Evolutionary conservation across 345 rosid species (phyloP).

Genomic region (Hibiscus syriacus): DNA sequence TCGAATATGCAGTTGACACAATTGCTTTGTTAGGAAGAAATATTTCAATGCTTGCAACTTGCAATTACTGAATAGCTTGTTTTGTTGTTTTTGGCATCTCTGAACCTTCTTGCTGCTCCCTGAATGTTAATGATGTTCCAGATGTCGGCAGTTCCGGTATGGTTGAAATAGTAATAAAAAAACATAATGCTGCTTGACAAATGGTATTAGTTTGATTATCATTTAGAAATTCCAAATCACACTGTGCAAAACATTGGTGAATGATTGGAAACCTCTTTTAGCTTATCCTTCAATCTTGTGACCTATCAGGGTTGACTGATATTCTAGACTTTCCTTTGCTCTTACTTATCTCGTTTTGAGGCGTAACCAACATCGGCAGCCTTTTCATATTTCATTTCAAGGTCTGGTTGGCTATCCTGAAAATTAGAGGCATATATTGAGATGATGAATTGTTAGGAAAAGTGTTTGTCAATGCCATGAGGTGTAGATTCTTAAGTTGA

Average conservation of each 20-base stretch:
- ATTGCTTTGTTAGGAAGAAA: background rate
- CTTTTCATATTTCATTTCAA: background rate
- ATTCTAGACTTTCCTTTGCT: background rate
- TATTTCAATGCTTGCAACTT: background rate
- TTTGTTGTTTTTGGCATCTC: background rate
- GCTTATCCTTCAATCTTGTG: background rate
- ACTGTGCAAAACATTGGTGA: background rate
- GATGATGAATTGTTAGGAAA: background rate
- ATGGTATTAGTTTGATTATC: background rate
- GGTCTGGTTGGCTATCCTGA: background rate
- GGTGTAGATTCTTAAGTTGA: background rate
- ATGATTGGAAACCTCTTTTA: background rate
- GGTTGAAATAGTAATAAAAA: background rate
- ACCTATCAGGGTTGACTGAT: background rate
- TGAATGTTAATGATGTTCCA: background rate
- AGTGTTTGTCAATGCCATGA: background rate
- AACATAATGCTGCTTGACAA: background rate
- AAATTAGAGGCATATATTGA: background rate
- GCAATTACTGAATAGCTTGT: background rate
- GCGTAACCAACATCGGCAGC: background rate
- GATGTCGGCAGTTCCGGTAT: background rate
- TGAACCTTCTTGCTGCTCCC: background rate
- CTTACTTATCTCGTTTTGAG: background rate
- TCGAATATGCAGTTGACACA: background rate
- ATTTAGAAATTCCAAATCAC: background rate